Evolutionary conservation across 768 basidiomycete species (phyloP).

Genomic region (Russula sp.): DNA sequence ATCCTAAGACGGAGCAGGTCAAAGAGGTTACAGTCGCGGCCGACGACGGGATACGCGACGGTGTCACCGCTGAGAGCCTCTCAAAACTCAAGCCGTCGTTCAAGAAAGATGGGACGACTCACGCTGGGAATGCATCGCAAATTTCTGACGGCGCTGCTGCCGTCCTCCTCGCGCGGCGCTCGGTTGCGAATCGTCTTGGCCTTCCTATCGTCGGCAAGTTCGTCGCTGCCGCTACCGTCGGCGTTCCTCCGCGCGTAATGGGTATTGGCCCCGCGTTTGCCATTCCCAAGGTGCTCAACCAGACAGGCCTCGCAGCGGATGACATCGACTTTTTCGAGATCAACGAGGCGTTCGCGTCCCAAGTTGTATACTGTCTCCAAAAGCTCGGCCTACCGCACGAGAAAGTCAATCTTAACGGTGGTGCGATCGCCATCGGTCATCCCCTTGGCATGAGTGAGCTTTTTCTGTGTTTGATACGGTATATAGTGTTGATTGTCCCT

Average conservation of each 20-base stretch:
- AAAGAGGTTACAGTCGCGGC: conserved; percentile 61
- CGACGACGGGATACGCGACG: conserved; percentile 85
- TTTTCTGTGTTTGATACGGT: conserved; percentile 11
- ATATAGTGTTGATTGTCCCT: neutral
- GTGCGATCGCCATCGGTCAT: conserved; percentile 86
- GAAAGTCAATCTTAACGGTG: conserved; percentile 84
- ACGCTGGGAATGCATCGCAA: conserved; percentile 85
- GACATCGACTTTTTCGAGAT: conserved; percentile 92
- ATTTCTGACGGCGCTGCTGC: conserved; percentile 92
- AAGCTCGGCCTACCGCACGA: conserved; percentile 62
- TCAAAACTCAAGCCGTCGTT: conserved; percentile 86
- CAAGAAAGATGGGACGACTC: conserved; percentile 64
- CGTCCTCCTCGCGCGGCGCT: conserved; percentile 75
- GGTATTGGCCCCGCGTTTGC: conserved; percentile 89
- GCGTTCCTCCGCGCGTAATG: conserved; percentile 86
- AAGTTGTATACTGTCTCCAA: conserved; percentile 69
- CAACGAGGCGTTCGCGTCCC: conserved; percentile 86
- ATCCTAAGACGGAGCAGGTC: conserved; percentile 69
- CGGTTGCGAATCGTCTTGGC: conserved; percentile 72
- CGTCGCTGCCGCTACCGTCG: conserved; percentile 59
- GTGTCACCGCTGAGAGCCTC: conserved; percentile 73
- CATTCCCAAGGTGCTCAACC: conserved; percentile 67
- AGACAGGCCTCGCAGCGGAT: conserved; percentile 53
- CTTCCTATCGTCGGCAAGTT: conserved; percentile 88
- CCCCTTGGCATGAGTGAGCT: conserved; percentile 77